These are phyloP conservation scores for Candida sanyiensis DNA, from an alignment of 805 yeast genomes.

Conservation along the genomic window DNA sequence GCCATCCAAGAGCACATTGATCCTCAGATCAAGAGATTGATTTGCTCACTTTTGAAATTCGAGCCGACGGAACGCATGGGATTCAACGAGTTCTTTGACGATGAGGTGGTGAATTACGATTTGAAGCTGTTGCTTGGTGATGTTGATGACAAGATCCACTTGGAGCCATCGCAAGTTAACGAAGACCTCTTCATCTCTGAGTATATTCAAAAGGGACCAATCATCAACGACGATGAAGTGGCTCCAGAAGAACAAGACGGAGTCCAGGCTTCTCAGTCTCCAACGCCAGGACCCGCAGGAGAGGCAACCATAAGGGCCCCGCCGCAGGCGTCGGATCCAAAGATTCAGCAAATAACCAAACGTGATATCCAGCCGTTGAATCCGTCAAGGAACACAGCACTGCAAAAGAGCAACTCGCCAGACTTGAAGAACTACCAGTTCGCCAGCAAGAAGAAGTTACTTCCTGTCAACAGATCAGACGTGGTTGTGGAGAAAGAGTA, in stretches of 20 bases:
- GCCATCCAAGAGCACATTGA: constrained; percentile 43
- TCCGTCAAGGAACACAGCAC: constrained; percentile 9
- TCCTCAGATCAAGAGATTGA: constrained; percentile 62
- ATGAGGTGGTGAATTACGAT: constrained; percentile 56
- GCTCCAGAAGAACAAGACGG: constrained; percentile 16
- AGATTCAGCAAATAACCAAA: constrained; percentile 19
- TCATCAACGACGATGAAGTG: constrained; percentile 18
- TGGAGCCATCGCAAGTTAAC: constrained; percentile 57
- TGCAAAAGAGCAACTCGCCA: constrained; percentile 2
- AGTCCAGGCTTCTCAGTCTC: constrained; percentile 6
- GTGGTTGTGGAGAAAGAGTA: constrained; percentile 71
- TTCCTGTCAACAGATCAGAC: constrained; percentile 32
- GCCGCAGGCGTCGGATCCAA: neutral
- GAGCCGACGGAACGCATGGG: constrained; percentile 86
- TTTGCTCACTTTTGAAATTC: constrained; percentile 70
- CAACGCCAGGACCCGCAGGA: constrained; percentile 2
- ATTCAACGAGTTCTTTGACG: constrained; percentile 79
- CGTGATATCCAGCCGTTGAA: constrained; percentile 25
- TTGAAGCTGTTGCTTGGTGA: constrained; percentile 33
- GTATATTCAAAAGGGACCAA: constrained; percentile 42
- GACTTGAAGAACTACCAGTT: constrained; percentile 1
- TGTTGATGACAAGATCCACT: constrained; percentile 49
- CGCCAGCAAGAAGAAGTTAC: constrained; percentile 1
- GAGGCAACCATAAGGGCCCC: constrained; percentile 1
- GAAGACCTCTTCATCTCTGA: constrained; percentile 83